A percentile compares a stretch with the other conserved stretches of the same genome.
Evolutionary conservation across 345 rosid species (phyloP).

Genomic region (Pelargonium nanum): DNA sequence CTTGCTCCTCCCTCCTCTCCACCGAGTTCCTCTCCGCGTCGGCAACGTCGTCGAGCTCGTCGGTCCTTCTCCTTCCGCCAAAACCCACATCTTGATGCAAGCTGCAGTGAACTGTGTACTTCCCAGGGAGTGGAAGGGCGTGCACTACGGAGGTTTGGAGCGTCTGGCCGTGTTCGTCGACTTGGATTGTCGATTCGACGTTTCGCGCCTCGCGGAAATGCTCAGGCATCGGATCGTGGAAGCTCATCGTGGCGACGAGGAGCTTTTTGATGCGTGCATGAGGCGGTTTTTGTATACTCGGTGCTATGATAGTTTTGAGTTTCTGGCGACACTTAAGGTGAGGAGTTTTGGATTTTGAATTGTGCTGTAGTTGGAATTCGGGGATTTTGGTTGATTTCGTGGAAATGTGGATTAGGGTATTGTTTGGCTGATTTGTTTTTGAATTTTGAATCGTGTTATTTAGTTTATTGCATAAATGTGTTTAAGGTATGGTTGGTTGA

Average conservation of each 20-base stretch:
- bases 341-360: constrained; percentile 3
- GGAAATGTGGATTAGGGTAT: no score
- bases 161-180: constrained; percentile 48
- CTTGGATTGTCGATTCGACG: constrained; percentile 68
- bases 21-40: constrained; percentile 48
- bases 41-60: constrained; percentile 63
- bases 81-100: constrained; percentile 60
- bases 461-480: no score
- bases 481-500: no score
- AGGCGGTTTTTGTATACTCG: constrained; percentile 47
- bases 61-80: constrained; percentile 62
- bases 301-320: constrained; percentile 55
- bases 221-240: constrained; percentile 39
- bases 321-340: constrained; percentile 73
- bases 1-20: constrained; percentile 49
- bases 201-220: constrained; percentile 47
- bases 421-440: no score
- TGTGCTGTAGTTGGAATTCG: not conserved
- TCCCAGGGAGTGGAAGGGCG: constrained; percentile 51
- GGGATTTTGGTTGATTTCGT: not conserved
- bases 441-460: no score
- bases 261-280: constrained; percentile 47
- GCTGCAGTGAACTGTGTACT: constrained; percentile 60
- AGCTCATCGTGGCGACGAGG: constrained; percentile 33
- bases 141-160: constrained; percentile 63